phyloP scores from a whole-genome alignment of 768 basidiomycete genomes.

The Russula emetica region DNA sequence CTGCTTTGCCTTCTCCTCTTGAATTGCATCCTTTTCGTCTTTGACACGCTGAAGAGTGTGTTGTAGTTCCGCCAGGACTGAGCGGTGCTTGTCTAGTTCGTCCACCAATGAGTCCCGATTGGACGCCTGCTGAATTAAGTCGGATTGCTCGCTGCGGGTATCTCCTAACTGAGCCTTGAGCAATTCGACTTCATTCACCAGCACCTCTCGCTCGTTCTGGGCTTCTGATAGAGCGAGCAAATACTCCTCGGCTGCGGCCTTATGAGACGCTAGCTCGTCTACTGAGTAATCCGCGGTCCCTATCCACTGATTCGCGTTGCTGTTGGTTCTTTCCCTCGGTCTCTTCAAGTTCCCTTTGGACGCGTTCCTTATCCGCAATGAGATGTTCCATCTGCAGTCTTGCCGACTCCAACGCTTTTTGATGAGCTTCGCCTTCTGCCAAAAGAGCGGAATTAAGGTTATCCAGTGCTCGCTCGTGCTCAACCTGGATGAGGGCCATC shows the following conservation, averaged over 20 bases:
- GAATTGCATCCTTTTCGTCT: constrained; percentile 76
- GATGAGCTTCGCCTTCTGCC: constrained; percentile 37
- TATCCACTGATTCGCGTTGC: constrained; percentile 42
- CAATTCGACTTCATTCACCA: constrained; percentile 41
- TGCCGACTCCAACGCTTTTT: constrained; percentile 38
- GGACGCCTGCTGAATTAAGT: constrained; percentile 65
- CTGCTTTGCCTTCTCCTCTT: constrained; percentile 64
- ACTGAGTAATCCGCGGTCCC: constrained; percentile 37
- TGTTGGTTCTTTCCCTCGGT: constrained; percentile 46
- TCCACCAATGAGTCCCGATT: constrained; percentile 68
- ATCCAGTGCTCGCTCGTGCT: constrained; percentile 28
- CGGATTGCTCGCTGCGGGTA: constrained; percentile 55
- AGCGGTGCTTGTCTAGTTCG: constrained; percentile 76
- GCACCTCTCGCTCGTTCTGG: constrained; percentile 42
- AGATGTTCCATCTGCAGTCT: constrained; percentile 35
- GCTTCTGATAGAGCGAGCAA: constrained; percentile 38
- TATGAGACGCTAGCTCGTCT: constrained; percentile 54
- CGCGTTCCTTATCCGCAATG: constrained; percentile 45
- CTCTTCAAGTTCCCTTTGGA: constrained; percentile 45
- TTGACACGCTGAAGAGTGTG: constrained; percentile 72
- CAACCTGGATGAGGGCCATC: constrained; percentile 2
- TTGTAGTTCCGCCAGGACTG: constrained; percentile 70
- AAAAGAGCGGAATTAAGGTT: constrained; percentile 41
- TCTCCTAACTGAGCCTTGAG: constrained; percentile 57
- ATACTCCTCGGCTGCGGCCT: constrained; percentile 45